Conservation (phyloP, 257 asterid species). For the Prunella vulgaris region DNA sequence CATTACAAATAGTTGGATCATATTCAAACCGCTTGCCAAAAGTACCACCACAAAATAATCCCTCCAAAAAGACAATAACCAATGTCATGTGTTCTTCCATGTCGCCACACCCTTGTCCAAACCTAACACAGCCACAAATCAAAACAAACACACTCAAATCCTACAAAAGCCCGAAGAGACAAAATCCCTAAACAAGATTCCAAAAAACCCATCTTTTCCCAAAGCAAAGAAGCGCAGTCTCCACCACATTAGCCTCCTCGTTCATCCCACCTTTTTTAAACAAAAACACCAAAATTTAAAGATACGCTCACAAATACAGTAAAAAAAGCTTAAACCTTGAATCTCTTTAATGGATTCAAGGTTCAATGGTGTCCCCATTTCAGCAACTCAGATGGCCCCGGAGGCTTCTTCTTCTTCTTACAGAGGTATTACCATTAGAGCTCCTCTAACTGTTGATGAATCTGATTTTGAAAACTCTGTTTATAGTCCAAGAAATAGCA, state of each 20-base stretch:
- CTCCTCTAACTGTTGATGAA: constrained; percentile 82
- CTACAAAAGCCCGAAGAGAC: constrained; percentile 25
- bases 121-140: constrained; percentile 26
- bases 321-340: constrained; percentile 14
- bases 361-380: constrained; percentile 49
- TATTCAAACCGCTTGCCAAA: neutral
- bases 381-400: constrained; percentile 43
- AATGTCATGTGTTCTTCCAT: neutral
- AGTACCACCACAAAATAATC: constrained; percentile 19
- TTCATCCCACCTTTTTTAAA: constrained; percentile 12
- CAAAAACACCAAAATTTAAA: constrained; percentile 2
- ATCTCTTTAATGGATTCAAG: constrained; percentile 45
- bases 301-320: constrained; percentile 17
- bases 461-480: constrained; percentile 59
- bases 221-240: neutral
- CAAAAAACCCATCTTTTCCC: constrained; percentile 22
- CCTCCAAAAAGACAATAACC: neutral
- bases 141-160: constrained; percentile 21
- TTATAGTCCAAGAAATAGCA: constrained; percentile 30
- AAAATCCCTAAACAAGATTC: constrained; percentile 29
- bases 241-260: constrained; percentile 10
- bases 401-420: constrained; percentile 34
- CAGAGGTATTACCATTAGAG: constrained; percentile 63
- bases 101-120: constrained; percentile 10
- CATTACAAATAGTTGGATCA: neutral